Evolutionary conservation across 345 rosid species (phyloP).

Genomic region (Nephelium lappaceum): DNA sequence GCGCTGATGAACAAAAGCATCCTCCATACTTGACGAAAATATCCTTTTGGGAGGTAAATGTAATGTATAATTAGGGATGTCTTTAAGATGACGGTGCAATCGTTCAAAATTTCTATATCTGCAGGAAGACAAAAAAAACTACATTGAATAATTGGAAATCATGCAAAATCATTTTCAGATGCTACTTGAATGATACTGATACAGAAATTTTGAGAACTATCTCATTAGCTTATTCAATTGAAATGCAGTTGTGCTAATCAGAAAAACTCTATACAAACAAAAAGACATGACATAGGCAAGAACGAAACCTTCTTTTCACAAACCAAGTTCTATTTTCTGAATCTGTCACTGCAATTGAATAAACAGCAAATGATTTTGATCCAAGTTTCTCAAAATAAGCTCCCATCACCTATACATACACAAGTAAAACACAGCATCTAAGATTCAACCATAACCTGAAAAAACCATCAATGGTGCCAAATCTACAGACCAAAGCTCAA

Average conservation of each 20-base stretch:
- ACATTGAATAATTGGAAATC: conserved; percentile 11
- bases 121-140: conserved; percentile 23
- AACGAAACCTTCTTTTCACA: conserved; percentile 91
- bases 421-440: conserved; percentile 15
- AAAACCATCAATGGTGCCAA: neutral
- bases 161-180: conserved; percentile 12
- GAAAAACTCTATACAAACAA: conserved; percentile 4
- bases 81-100: conserved; percentile 90
- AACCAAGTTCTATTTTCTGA: conserved; percentile 78
- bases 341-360: conserved; percentile 96
- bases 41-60: conserved; percentile 98
- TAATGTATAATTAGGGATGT: conserved; percentile 92
- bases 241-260: neutral
- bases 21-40: conserved; percentile 98
- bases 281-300: conserved; percentile 26
- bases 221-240: conserved; percentile 6
- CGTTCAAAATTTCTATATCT: conserved; percentile 98
- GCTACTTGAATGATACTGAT: conserved; percentile 9
- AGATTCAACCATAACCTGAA: conserved; percentile 12
- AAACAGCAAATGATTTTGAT: conserved; percentile 96
- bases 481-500: conserved; percentile 18
- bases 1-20: conserved; percentile 96
- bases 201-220: conserved; percentile 21
- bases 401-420: conserved; percentile 77
- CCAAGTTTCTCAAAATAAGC: conserved; percentile 93